Conservation (phyloP, 768 basidiomycete species). For the Sarcodon sp. region DNA sequence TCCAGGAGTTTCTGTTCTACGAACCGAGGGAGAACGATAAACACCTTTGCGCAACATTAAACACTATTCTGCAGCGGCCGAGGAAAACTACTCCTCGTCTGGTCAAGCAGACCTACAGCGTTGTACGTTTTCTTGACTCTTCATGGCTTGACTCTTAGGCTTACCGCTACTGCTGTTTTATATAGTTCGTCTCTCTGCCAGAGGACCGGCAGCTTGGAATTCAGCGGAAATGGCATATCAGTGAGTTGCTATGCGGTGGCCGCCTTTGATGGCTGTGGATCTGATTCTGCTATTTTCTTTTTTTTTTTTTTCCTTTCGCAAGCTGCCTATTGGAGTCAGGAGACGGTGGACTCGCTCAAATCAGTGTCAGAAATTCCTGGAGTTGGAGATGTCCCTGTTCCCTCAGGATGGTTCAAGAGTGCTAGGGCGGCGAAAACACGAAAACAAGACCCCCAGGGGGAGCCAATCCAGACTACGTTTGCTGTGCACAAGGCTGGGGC, state of each 20-base stretch:
- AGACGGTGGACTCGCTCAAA: conserved; percentile 53
- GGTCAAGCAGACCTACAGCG: conserved; percentile 44
- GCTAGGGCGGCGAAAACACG: conserved; percentile 53
- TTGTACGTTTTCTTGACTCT: conserved; percentile 10
- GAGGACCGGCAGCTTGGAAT: conserved; percentile 28
- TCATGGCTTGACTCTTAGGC: not conserved
- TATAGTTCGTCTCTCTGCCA: conserved; percentile 26
- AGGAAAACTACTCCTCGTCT: conserved; percentile 14
- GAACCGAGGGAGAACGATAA: conserved; percentile 33
- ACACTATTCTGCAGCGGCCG: conserved; percentile 5
- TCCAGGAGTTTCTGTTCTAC: conserved; percentile 43
- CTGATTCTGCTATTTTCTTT: conserved; percentile 2
- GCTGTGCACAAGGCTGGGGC: conserved; percentile 10
- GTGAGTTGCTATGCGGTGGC: conserved; percentile 16
- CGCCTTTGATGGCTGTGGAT: not conserved
- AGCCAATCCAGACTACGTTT: conserved; percentile 10
- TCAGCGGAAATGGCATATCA: conserved; percentile 39
- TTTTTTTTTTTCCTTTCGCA: conserved; percentile 11
- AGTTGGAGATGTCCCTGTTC: conserved; percentile 53
- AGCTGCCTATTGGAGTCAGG: conserved; percentile 83
- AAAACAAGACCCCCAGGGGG: conserved; percentile 9
- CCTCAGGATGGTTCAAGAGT: conserved; percentile 70
- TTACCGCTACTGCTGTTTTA: too few relatives aligned
- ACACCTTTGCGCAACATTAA: conserved; percentile 7
- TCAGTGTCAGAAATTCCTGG: conserved; percentile 62